These are phyloP conservation scores for Brettanomyces bruxellensis DNA, from an alignment of 805 yeast species.

Conservation along the genomic window DNA sequence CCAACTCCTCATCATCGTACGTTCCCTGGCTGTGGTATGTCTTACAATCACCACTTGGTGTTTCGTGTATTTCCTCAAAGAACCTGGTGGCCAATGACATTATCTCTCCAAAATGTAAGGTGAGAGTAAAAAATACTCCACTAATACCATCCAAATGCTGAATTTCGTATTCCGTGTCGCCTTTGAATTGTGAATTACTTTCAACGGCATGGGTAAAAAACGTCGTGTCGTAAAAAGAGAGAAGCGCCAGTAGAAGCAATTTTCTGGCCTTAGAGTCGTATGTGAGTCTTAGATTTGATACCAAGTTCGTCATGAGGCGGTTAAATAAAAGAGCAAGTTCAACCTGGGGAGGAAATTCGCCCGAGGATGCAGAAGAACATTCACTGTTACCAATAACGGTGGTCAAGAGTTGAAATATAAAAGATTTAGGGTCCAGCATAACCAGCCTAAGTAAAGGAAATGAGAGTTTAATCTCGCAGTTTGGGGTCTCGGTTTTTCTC, in stretches of 20 bases:
- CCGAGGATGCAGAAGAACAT: background rate
- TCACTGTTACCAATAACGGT: conserved; percentile 19
- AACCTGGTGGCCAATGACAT: conserved; percentile 27
- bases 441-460: conserved; percentile 32
- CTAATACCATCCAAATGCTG: conserved; percentile 13
- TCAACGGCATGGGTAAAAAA: conserved; percentile 1
- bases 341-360: background rate
- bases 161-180: conserved; percentile 18
- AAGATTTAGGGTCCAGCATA: conserved; percentile 24
- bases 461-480: conserved; percentile 31
- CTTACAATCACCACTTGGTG: conserved; percentile 44
- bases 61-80: conserved; percentile 70
- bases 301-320: conserved; percentile 18
- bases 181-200: conserved; percentile 2
- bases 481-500: conserved; percentile 35
- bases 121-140: conserved; percentile 17
- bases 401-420: conserved; percentile 14
- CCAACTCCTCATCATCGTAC: conserved; percentile 27
- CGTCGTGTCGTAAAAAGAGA: conserved; percentile 20
- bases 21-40: conserved; percentile 37
- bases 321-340: conserved; percentile 9
- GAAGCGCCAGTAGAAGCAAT: conserved; percentile 22
- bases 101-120: conserved; percentile 18
- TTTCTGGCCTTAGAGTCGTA: conserved; percentile 74
- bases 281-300: conserved; percentile 33